A percentile compares a stretch with the other conserved stretches of the same genome.
Conservation (phyloP, 2,329 filamentous ascomycete species). For the Fusarium tupiense region DNA sequence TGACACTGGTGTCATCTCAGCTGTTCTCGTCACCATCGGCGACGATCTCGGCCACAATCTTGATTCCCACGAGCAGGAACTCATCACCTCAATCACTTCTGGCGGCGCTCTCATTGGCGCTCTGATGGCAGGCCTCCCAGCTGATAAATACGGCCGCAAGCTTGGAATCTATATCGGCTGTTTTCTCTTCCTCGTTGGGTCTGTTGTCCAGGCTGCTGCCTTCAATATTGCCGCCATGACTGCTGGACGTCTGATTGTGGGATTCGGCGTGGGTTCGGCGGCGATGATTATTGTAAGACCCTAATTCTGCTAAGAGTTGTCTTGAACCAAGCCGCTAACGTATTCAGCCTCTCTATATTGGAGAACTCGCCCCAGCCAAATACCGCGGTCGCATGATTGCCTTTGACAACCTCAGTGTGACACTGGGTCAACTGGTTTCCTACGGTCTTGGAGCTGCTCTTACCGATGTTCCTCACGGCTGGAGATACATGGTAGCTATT, state of each 20-base stretch:
- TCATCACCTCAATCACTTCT: constrained; percentile 62
- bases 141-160: constrained; percentile 43
- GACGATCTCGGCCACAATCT: constrained; percentile 52
- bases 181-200: constrained; percentile 37
- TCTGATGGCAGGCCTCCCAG: constrained; percentile 40
- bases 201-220: constrained; percentile 42
- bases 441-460: constrained; percentile 56
- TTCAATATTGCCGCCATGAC: constrained; percentile 43
- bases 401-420: constrained; percentile 59
- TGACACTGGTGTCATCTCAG: constrained; percentile 51
- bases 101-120: constrained; percentile 47
- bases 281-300: constrained; percentile 53
- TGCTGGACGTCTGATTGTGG: constrained; percentile 54
- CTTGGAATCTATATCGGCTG: constrained; percentile 44
- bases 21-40: constrained; percentile 41
- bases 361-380: constrained; percentile 60
- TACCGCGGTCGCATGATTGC: constrained; percentile 61
- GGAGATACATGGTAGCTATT: constrained; percentile 60
- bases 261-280: constrained; percentile 58
- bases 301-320: rapidly evolving
- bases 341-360: constrained; percentile 53
- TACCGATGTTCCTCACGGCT: constrained; percentile 53
- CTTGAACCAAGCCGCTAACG: background rate
- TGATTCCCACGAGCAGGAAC: constrained; percentile 56
- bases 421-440: constrained; percentile 52